phyloP scores from a whole-genome alignment of 2,329 filamentous ascomycete species.

The Xylaria hypoxylon region DNA sequence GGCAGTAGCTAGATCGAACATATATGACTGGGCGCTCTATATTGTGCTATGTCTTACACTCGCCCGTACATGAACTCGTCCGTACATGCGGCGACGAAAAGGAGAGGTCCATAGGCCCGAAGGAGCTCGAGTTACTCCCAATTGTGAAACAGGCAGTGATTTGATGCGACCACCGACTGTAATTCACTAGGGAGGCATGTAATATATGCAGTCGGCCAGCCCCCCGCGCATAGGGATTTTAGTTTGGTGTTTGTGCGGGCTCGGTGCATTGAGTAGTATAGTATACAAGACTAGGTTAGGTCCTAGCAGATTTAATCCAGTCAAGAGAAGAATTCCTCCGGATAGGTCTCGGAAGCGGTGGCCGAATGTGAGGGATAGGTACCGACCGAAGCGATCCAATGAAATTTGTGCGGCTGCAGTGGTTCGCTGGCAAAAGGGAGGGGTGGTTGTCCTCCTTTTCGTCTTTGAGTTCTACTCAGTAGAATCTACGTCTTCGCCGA shows the following conservation, averaged over 20 bases:
- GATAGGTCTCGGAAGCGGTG: no score
- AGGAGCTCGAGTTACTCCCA: no score
- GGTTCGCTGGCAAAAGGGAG: conserved; percentile 27
- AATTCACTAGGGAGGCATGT: not conserved
- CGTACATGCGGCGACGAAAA: no score
- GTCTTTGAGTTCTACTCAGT: not conserved
- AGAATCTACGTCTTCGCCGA: not conserved
- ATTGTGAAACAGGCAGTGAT: no score
- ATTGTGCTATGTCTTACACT: no score
- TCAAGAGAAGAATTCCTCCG: no score
- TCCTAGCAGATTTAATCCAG: no score
- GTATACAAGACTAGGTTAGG: no score
- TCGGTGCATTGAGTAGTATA: not conserved
- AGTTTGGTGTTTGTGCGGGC: not conserved
- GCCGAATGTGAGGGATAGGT: not conserved
- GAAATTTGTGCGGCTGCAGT: not conserved
- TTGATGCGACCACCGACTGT: not conserved
- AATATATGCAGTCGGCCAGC: not conserved
- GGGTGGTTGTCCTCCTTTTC: not conserved
- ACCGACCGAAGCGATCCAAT: not conserved
- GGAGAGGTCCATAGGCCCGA: no score
- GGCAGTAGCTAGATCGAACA: no score
- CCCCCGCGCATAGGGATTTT: not conserved
- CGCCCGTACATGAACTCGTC: no score
- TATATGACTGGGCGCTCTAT: no score